Conservation (phyloP, 2,329 filamentous ascomycete genomes). For the Fusarium sp. region DNA sequence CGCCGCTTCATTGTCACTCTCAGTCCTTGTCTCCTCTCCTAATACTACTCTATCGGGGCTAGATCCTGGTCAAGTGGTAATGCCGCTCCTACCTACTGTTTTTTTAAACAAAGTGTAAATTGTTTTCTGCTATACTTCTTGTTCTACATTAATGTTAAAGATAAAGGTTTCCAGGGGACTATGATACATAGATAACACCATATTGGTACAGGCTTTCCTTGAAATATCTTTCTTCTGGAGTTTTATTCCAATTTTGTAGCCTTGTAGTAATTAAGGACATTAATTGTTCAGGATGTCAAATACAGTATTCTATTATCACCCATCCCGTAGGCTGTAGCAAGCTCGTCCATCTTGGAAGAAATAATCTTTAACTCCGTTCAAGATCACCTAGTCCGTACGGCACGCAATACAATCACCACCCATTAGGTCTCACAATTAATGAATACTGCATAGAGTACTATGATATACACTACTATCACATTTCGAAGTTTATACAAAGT, state of each 20-base stretch:
- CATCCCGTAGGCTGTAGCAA: rapidly evolving
- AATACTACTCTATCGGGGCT: too few relatives aligned
- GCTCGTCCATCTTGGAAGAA: too few relatives aligned
- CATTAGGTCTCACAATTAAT: rapidly evolving
- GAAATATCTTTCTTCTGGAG: neutral
- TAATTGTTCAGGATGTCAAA: rapidly evolving
- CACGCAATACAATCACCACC: neutral
- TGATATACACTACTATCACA: neutral
- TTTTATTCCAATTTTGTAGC: neutral
- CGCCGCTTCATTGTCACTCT: too few relatives aligned
- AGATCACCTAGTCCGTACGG: neutral
- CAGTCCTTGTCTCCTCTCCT: too few relatives aligned
- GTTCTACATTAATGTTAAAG: neutral
- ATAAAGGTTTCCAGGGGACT: neutral
- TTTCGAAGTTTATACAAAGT: neutral
- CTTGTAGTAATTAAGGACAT: rapidly evolving
- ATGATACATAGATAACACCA: neutral
- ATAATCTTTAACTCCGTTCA: rapidly evolving
- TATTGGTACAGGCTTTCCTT: neutral
- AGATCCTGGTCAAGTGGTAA: neutral
- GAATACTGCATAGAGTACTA: rapidly evolving
- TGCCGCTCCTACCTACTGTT: too few relatives aligned
- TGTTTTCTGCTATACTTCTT: neutral
- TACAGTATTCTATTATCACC: rapidly evolving
- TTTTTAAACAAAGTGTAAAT: neutral